Evolutionary conservation across 495 filamentous ascomycete species (phyloP).

Genomic region (Hypoxylon subgilvum): DNA sequence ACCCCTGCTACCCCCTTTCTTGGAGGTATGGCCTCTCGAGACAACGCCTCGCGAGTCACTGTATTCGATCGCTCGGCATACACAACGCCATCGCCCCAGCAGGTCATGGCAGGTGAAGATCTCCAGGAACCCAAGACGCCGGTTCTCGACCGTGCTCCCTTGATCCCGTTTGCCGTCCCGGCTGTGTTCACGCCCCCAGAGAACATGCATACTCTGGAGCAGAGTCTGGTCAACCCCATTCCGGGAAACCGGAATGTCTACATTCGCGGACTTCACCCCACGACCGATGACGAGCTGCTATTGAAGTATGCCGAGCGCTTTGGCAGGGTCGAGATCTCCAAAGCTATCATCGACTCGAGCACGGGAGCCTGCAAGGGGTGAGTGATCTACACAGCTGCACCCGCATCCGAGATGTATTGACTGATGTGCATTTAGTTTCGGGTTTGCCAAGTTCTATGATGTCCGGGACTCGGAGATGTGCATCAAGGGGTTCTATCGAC

Average conservation of each 20-base stretch:
- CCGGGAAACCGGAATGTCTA: constrained; percentile 91
- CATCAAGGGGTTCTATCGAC: constrained; percentile 91
- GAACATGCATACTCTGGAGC: constrained; percentile 81
- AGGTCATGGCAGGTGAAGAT: constrained; percentile 51
- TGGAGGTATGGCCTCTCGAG: constrained; percentile 60
- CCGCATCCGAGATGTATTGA: constrained; percentile 10
- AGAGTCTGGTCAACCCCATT: constrained; percentile 88
- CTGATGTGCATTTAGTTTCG: constrained; percentile 68
- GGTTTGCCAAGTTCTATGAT: constrained; percentile 91
- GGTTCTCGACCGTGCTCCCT: constrained; percentile 73
- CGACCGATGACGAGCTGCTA: constrained; percentile 91
- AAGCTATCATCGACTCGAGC: constrained; percentile 93
- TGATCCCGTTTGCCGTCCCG: constrained; percentile 87
- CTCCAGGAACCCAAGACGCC: constrained; percentile 57
- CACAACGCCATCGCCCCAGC: constrained; percentile 69
- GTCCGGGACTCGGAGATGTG: constrained; percentile 90
- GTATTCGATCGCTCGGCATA: constrained; percentile 67
- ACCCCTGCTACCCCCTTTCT: constrained; percentile 67
- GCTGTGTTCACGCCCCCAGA: constrained; percentile 77
- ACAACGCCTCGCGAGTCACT: constrained; percentile 56
- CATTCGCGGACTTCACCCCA: constrained; percentile 90
- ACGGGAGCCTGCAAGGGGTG: constrained; percentile 95
- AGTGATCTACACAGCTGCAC: constrained; percentile 26
- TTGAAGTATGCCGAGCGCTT: constrained; percentile 82
- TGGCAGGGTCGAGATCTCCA: constrained; percentile 88